phyloP scores from a whole-genome alignment of 2,329 filamentous ascomycete species.

The Bipolaris sorokiniana region DNA sequence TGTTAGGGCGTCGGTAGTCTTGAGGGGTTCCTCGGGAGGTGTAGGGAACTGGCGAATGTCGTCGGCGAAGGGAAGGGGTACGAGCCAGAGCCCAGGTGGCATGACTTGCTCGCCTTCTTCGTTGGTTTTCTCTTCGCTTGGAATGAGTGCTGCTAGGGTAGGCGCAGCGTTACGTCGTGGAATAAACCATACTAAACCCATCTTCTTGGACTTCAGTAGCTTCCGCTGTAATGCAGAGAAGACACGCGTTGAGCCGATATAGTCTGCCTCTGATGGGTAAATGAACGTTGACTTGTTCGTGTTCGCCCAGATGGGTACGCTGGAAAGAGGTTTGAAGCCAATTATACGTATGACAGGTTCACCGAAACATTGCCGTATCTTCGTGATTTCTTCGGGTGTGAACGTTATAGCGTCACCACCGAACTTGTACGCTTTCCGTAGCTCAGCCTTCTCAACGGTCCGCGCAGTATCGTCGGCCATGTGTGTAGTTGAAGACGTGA shows the following conservation, averaged over 20 bases:
- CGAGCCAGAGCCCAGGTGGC: constrained; percentile 86
- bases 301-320: constrained; percentile 82
- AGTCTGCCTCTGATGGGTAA: constrained; percentile 90
- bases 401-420: constrained; percentile 90
- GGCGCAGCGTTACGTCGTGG: constrained; percentile 81
- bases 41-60: constrained; percentile 81
- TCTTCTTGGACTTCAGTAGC: constrained; percentile 76
- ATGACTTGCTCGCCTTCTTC: constrained; percentile 70
- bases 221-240: constrained; percentile 93
- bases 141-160: constrained; percentile 78
- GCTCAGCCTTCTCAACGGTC: constrained; percentile 78
- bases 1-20: constrained; percentile 69
- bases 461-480: constrained; percentile 79
- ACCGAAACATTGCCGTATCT: constrained; percentile 76
- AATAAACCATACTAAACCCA: constrained; percentile 90
- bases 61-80: constrained; percentile 86
- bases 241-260: constrained; percentile 87
- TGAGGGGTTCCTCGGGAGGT: constrained; percentile 54
- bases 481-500: constrained; percentile 72
- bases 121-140: constrained; percentile 70
- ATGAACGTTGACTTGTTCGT: constrained; percentile 88
- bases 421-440: constrained; percentile 94
- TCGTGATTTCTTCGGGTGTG: constrained; percentile 79
- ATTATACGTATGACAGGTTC: constrained; percentile 84
- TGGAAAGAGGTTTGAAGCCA: constrained; percentile 83